Evolutionary conservation across 116 monocot species (phyloP), one percentile per base, ranked within the genome.

Genomic region (Zostera marina): DNA sequence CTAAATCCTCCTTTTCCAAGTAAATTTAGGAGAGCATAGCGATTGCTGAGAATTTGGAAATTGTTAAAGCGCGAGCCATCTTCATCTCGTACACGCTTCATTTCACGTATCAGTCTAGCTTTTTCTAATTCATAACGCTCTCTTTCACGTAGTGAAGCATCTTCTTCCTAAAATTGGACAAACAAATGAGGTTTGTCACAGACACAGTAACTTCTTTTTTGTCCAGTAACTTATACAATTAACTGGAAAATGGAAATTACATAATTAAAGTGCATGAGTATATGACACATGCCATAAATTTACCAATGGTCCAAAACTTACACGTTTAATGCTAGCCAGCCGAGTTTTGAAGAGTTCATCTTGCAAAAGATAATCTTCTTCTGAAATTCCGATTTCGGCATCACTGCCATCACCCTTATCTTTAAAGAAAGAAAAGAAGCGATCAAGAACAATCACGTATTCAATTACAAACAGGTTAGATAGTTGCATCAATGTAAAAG

Each of bases 1-100:
- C 98, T 98, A 55, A 98, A 98, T 13, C 98, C 98, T 53, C 98
- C 98, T 59, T 98, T 98, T 41, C 98, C 98, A 42, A 98, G 83
- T 75, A 98, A 86, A 44, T 98, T 98, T 59, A 98, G 63, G 23
- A 98, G 80, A 67, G 98, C 98, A 75, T 98, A 98, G 62, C 98
- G 77, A 22, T 86, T 80, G 66, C 90, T 80, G 48, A 98, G 83
- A 76, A 90, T 81, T 52, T 78, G 90, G 54, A 90, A 98, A 78
- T 79, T 90, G 73, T 98, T 98, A 65, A 98, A 98, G 21, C 83
- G 85, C 19, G 98, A 98, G 19, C 86, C 98, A 86, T 98, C 98
- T 59, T 98, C 98, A 79, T 98, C 98, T 62, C 98, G 68, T 80
- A 90, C 64, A 8, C 98, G 98, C 61, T 98, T 98, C 90, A 98